Base-by-base conservation (phyloP, 2,329 filamentous ascomycete genomes). In the Talaromyces sp. region DNA sequence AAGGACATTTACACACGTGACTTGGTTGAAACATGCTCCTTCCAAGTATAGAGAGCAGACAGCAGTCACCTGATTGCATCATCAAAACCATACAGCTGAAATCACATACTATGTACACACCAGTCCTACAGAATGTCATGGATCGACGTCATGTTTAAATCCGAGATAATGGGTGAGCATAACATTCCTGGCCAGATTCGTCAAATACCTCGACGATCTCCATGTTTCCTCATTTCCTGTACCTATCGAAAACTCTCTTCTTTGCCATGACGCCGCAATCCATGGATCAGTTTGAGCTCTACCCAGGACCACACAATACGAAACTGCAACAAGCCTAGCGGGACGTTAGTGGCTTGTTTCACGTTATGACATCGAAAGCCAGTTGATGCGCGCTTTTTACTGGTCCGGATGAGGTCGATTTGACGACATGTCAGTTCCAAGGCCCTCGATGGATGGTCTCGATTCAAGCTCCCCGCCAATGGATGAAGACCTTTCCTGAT, bases 381-480 rank as follows among this genome's bases (percentile, higher is more conserved):
- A n/a, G 19, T 29, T 40, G 22, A 31, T 22, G 15, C 38, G 22
- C 36, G 38, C 19, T 27, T 31, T 8, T 27, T 13, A 59, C 36
- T 29, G 36, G 36, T 17, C 22, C 56, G 15, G 36, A 59, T 59
- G 56, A 59, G 56, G 56, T 59, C 56, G 56, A 19, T 45, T 59
- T 59, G 56, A 59, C 38, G 56, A 59, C 56, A 59, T 59, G 53
- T 11, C 56, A n/a, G 7, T 31, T n/a, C 15, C 25, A 22, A 38
- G 29, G 53, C 31, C 31, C 29, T 56, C n/a, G 19, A 36, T 19
- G n/a, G 25, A 15, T n/a, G 51, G 29, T 54, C 49, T 54, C 49
- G 51, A 36, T 22, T 15, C 19, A 22, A 34, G 10, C 29, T 36
- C 31, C 51, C 51, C 31, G 51, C 51, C 51, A 56, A 56, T 56